These are phyloP conservation scores for Diaporthe velutina DNA, from an alignment of 2,329 filamentous ascomycete genomes.

Conservation along the genomic window DNA sequence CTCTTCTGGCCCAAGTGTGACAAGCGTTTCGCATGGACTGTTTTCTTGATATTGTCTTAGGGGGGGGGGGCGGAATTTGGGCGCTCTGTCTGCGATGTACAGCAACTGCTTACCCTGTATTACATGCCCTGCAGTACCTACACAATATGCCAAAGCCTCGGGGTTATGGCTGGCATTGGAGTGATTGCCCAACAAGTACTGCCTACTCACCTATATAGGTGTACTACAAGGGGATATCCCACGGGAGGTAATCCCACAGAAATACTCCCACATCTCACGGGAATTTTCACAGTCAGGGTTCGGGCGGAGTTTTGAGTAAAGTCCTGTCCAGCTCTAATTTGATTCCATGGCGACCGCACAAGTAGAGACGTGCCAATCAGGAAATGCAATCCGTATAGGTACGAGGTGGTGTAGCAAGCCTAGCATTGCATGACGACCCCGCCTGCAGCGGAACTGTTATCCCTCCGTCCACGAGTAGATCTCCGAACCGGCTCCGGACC, in stretches of 20 bases:
- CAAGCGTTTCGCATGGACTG: too few relatives aligned
- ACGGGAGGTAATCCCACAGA: too few relatives aligned
- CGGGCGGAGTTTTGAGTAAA: background rate
- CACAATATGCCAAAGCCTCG: too few relatives aligned
- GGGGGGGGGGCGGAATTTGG: too few relatives aligned
- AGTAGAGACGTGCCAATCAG: background rate
- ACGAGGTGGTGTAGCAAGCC: background rate
- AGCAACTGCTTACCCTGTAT: too few relatives aligned
- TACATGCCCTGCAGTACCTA: too few relatives aligned
- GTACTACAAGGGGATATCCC: background rate
- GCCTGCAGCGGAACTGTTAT: background rate
- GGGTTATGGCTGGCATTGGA: too few relatives aligned
- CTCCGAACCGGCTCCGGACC: slow-evolving; percentile 9
- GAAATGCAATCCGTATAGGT: background rate
- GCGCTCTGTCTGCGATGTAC: too few relatives aligned
- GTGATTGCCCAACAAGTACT: background rate
- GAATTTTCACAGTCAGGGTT: too few relatives aligned
- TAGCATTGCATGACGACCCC: background rate
- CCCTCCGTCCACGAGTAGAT: background rate
- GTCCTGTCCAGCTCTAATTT: background rate
- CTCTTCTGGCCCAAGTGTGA: background rate
- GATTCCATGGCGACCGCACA: too few relatives aligned
- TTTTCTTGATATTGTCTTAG: too few relatives aligned
- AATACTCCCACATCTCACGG: too few relatives aligned
- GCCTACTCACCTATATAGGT: background rate